phyloP scores from a whole-genome alignment of 208 protist species.

The Trypanosoma melophagium region DNA sequence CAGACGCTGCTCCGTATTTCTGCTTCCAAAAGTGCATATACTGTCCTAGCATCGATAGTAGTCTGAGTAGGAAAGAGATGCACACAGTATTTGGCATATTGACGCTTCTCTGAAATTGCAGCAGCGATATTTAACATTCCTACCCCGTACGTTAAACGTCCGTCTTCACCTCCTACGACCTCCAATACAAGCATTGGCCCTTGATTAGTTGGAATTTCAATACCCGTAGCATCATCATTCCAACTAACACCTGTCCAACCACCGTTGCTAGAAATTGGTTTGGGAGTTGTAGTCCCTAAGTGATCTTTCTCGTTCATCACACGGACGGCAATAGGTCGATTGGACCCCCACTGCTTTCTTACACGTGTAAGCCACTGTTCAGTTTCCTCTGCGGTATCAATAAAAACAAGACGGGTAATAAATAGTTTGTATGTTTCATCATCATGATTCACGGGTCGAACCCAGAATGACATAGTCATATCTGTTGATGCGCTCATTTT shows the following conservation, averaged over 20 bases:
- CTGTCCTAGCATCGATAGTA: conserved; percentile 67
- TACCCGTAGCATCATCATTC: conserved; percentile 35
- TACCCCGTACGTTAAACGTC: conserved; percentile 48
- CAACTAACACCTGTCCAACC: conserved; percentile 35
- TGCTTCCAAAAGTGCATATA: conserved; percentile 72
- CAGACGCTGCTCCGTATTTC: conserved; percentile 70
- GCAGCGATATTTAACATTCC: conserved; percentile 69
- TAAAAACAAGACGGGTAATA: conserved; percentile 64
- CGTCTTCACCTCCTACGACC: conserved; percentile 37
- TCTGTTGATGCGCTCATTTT: conserved; percentile 15
- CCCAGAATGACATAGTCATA: conserved; percentile 20
- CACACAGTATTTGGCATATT: conserved; percentile 78
- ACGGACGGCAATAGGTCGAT: conserved; percentile 52
- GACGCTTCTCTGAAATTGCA: conserved; percentile 59
- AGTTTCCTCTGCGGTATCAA: conserved; percentile 82
- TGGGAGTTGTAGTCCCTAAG: conserved; percentile 48
- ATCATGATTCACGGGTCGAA: conserved; percentile 2
- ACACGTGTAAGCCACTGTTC: conserved; percentile 60
- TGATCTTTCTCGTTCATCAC: conserved; percentile 53
- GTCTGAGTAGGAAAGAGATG: conserved; percentile 71
- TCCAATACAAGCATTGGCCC: conserved; percentile 77
- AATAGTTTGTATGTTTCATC: conserved; percentile 49
- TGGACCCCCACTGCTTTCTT: conserved; percentile 68
- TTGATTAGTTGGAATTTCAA: conserved; percentile 54
- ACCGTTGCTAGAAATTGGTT: conserved; percentile 43